Base-by-base conservation (phyloP, 2,329 filamentous ascomycete species). In the Thielaviopsis ethacetica region DNA sequence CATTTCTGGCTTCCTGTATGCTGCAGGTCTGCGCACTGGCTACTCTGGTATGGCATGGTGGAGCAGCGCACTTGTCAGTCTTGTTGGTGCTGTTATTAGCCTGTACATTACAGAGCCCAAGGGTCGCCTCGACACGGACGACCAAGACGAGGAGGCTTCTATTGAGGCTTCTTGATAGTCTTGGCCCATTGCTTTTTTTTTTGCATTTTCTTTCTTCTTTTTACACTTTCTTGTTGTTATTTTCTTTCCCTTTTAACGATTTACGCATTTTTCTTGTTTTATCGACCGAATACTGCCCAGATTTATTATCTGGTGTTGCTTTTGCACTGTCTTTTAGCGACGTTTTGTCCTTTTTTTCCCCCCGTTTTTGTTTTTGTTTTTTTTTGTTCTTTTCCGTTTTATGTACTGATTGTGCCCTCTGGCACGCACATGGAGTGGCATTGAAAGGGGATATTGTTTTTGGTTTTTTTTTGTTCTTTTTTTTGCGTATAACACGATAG, bases 31-130 rank as follows among this genome's bases (percentile, higher is more conserved):
- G 41, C 78, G 83, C 63, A 78, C 84, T 6, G 90, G 91, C 41
- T 91, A 89, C 68, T 91, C 90, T 4, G 90, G 90, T 21, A 76
- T 96, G 38, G 86, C 90, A 0, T 98, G 93, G 91, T 98, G 93
- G 93, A 84, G 83, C 62, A 91, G 85, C 63, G 88, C 86, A 9
- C 66, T 86, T 3, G 82, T 96, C 34, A 88, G 89, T 38, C 71
- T 88, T 12, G 70, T 82, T 15, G 93, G 91, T 53, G 88, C 85
- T 1, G 72, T 86, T 56, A 75, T 93, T 66, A 88, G 86, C 69
- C 76, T 89, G 61, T 82, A 82, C 68, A 86, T 96, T 71, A 82
- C 82, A 41, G 86, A 91, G 66, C 75, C 78, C 15, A 73, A 75
- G 27, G 74, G 69, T 13, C 70, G 62, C 12, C 52, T 62, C 12